phyloP scores from a whole-genome alignment of 495 filamentous ascomycete genomes.

The Chaetomium fimeti region DNA sequence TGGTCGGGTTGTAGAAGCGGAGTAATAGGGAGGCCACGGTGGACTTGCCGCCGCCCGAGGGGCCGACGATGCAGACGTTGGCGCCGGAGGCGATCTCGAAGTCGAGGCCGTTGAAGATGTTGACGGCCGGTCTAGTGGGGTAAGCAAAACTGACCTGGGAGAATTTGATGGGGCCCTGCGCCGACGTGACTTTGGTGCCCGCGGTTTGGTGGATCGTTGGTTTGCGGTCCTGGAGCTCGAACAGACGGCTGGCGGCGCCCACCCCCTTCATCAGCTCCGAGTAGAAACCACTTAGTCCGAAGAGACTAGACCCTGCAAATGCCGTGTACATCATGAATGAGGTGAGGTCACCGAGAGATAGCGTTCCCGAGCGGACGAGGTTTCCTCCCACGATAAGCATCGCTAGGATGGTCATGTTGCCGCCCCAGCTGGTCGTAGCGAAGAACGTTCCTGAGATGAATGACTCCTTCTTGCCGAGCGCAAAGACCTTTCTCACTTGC shows the following conservation, averaged over 20 bases:
- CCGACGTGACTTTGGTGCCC: constrained; percentile 72
- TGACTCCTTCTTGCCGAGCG: constrained; percentile 79
- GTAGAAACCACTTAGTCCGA: constrained; percentile 93
- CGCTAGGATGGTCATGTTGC: constrained; percentile 94
- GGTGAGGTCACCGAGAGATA: constrained; percentile 90
- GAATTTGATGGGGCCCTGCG: constrained; percentile 83
- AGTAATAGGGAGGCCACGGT: constrained; percentile 87
- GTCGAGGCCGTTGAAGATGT: constrained; percentile 81
- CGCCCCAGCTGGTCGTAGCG: constrained; percentile 79
- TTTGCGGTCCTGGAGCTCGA: constrained; percentile 92
- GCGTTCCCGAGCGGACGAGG: constrained; percentile 80
- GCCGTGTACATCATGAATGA: constrained; percentile 98
- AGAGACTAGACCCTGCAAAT: constrained; percentile 86
- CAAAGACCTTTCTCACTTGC: constrained; percentile 88
- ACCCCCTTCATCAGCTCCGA: constrained; percentile 99
- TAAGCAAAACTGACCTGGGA: constrained; percentile 83
- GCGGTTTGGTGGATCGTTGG: constrained; percentile 81
- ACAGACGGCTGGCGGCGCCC: constrained; percentile 88
- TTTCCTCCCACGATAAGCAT: constrained; percentile 86
- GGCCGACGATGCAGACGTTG: constrained; percentile 95
- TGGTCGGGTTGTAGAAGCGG: constrained; percentile 82
- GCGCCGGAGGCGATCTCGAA: constrained; percentile 90
- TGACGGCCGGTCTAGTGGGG: constrained; percentile 84
- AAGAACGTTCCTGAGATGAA: constrained; percentile 90
- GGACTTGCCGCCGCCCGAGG: constrained; percentile 90